phyloP scores from a whole-genome alignment of 345 rosid species.

The Rhodamnia argentea region DNA sequence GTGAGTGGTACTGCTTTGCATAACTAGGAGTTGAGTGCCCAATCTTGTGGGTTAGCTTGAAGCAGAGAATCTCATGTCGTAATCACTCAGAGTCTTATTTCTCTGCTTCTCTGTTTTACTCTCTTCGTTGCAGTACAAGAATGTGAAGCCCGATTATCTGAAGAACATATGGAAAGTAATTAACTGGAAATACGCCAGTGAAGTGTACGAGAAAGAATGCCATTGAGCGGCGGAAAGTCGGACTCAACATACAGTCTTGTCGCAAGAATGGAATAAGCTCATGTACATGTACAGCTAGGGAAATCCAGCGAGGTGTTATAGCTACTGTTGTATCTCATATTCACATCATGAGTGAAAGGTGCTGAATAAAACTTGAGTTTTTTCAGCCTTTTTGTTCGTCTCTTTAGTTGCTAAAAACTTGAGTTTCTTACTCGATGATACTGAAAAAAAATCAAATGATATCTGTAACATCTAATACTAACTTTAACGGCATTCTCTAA shows the following conservation, averaged over 20 bases:
- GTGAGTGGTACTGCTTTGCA: neutral
- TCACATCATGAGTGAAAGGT: neutral
- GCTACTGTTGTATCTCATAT: neutral
- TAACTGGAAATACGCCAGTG: constrained; percentile 82
- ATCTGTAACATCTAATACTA: neutral
- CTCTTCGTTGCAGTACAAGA: constrained; percentile 7
- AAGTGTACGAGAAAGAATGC: constrained; percentile 37
- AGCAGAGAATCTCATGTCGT: neutral
- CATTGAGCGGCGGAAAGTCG: neutral
- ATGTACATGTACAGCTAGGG: neutral
- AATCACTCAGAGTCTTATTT: neutral
- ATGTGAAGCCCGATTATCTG: constrained; percentile 32
- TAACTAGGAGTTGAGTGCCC: neutral
- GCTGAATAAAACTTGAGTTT: neutral
- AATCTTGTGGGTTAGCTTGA: neutral
- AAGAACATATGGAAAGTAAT: constrained; percentile 95
- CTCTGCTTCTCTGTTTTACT: neutral
- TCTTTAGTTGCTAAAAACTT: neutral
- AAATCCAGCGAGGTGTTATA: neutral
- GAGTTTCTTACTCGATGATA: neutral
- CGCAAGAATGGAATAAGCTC: neutral
- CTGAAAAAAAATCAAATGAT: neutral
- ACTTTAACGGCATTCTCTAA: neutral
- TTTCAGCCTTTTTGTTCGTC: neutral
- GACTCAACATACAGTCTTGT: neutral